A percentile compares a stretch with the other conserved stretches of the same genome.
These are phyloP conservation scores for Cyclocybe aegerita DNA, from an alignment of 768 basidiomycete genomes.

Conservation along the genomic window DNA sequence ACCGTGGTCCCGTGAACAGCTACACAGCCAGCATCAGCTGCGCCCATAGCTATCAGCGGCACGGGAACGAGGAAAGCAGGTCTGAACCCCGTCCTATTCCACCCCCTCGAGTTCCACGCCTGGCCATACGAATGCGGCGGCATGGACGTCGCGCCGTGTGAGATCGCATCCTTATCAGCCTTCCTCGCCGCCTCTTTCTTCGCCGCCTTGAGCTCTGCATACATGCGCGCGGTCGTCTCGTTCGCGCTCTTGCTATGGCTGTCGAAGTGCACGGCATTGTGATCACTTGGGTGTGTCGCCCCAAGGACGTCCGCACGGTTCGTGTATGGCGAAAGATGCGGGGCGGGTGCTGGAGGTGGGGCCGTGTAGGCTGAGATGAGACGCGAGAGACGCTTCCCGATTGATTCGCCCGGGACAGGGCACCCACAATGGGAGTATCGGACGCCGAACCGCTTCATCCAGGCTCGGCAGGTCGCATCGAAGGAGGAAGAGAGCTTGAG, in stretches of 20 bases:
- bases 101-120: not conserved
- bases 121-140: not conserved
- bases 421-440: slow-evolving; percentile 62
- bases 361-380: slow-evolving; percentile 15
- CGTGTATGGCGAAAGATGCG: slow-evolving; percentile 26
- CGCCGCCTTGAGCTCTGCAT: slow-evolving; percentile 4
- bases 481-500: slow-evolving; percentile 18
- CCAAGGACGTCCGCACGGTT: slow-evolving; percentile 34
- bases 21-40: slow-evolving; percentile 19
- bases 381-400: slow-evolving; percentile 39
- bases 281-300: slow-evolving; percentile 56
- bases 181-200: slow-evolving; percentile 12
- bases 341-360: slow-evolving; percentile 17
- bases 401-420: slow-evolving; percentile 42
- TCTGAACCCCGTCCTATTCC: not conserved
- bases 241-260: slow-evolving; percentile 21
- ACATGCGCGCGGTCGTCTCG: not conserved
- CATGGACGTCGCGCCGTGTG: slow-evolving; percentile 8
- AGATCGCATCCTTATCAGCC: slow-evolving; percentile 18
- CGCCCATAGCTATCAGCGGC: slow-evolving; percentile 23
- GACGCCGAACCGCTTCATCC: slow-evolving; percentile 42
- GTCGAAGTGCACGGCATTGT: slow-evolving; percentile 39
- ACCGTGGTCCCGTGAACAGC: slow-evolving; percentile 16
- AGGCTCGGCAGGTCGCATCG: slow-evolving; percentile 22
- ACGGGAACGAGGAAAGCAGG: slow-evolving; percentile 37